These are phyloP conservation scores for Boeremia lycopersici DNA, from an alignment of 2,329 filamentous ascomycete genomes.

Conservation along the genomic window DNA sequence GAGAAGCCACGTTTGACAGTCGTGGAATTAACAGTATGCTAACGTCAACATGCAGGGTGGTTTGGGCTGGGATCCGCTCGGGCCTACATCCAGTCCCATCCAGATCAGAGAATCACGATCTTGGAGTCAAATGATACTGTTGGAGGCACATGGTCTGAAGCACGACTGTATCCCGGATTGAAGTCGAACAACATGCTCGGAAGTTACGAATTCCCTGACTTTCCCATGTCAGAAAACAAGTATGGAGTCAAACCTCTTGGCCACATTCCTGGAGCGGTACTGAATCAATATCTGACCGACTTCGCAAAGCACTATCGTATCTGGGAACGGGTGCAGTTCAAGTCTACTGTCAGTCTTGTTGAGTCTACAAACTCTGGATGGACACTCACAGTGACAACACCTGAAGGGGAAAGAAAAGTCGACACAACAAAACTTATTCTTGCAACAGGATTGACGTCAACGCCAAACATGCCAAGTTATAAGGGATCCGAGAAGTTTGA, in stretches of 20 bases:
- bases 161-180: not conserved
- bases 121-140: constrained; percentile 1
- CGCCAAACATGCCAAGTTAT: constrained; percentile 60
- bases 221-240: constrained; percentile 5
- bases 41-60: not conserved
- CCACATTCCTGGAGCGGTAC: constrained; percentile 5
- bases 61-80: constrained; percentile 1
- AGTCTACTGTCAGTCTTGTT: constrained; percentile 1
- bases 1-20: not conserved
- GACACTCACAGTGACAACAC: not conserved
- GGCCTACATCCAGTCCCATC: constrained; percentile 3
- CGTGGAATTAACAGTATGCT: not conserved
- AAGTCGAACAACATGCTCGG: constrained; percentile 12
- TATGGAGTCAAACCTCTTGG: constrained; percentile 10
- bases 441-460: constrained; percentile 65
- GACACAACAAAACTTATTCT: constrained; percentile 60
- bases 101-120: not conserved
- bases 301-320: constrained; percentile 5
- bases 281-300: constrained; percentile 8
- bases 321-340: constrained; percentile 2
- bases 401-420: constrained; percentile 7
- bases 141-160: constrained; percentile 6
- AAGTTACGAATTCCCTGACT: constrained; percentile 10
- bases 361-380: not conserved
- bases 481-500: constrained; percentile 52